Evolutionary conservation across 192 early-diverging fungal genomes (phyloP), one percentile per base, ranked within the genome.

Genomic region (Obelidium mucronatum): DNA sequence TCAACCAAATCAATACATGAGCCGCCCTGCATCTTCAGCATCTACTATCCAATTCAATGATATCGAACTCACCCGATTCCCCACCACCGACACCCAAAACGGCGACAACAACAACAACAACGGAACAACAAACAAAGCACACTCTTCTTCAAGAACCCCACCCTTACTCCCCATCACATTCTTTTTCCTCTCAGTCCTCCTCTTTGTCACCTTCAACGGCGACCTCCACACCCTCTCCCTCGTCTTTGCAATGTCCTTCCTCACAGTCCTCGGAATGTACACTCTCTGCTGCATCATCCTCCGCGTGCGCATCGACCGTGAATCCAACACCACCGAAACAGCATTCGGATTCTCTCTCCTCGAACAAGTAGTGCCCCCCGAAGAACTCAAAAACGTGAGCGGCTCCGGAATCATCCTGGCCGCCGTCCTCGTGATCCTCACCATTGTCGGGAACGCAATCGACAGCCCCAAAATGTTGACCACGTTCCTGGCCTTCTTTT

Each of bases 401-500:
- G 48, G 81, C 28, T 61, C 65, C 17, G 79, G 78, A 17, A 75
- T 81, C 17, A 1, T 89, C 5, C 44, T 83, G 1, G 82, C 69
- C 26, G 55, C 79, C 17, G 35, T 28, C 1, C 48, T 71, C 15
- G 61, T 88, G 15, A 24, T 79, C 2, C 40, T 59, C 2, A 80
- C 78, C 17, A 65, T 89, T 42, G 72, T 81, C 34, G 84, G 85
- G 15, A 89, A 89, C 55, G 75, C 82, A 26, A 56, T 88, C 1
- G 67, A 81, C 30, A 35, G 68, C 39, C 88, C 88, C 17, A 22
- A 22, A 1, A 84, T 88, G 64, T 76, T 84, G 34, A 73, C 40
- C 31, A 84, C 82, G n/a, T 89, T 89, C 80, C 60, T 74, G 13
- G 82, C 83, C 36, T 87, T 88, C 40, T 89, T 88, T 73, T 77